These are phyloP conservation scores for Priceomyces castillae DNA, from an alignment of 805 yeast species.

Conservation along the genomic window DNA sequence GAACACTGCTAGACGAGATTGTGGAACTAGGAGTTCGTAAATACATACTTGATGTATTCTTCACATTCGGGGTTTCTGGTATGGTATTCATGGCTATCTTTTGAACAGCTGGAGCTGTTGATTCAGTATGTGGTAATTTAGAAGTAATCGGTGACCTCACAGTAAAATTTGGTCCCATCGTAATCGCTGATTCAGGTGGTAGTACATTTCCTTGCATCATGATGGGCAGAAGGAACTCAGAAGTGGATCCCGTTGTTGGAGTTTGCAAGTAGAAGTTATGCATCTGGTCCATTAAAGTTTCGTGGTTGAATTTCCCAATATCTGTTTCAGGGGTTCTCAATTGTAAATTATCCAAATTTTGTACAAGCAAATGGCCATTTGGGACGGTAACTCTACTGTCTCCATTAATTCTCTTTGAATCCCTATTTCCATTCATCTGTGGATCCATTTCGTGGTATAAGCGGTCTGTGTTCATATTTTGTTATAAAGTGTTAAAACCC, in stretches of 20 bases:
- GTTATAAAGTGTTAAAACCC: not conserved
- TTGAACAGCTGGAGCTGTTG: not conserved
- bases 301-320: slow-evolving; percentile 3
- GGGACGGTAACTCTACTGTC: not conserved
- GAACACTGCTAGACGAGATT: slow-evolving; percentile 1
- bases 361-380: not conserved
- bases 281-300: slow-evolving; percentile 3
- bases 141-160: not conserved
- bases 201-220: not conserved
- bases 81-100: not conserved
- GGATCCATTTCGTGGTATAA: not conserved
- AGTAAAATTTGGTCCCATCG: not conserved
- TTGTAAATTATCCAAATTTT: not conserved
- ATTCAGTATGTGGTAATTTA: not conserved
- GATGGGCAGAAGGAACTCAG: slow-evolving; percentile 3
- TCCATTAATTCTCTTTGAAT: not conserved
- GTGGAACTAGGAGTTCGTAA: slow-evolving; percentile 5
- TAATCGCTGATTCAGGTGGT: not conserved
- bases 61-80: slow-evolving; percentile 5
- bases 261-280: slow-evolving; percentile 7
- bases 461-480: not conserved
- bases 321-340: slow-evolving; percentile 2
- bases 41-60: not conserved
- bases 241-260: slow-evolving; percentile 5
- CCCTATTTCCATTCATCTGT: not conserved